These are phyloP conservation scores for Cardamine chenopodiifolia DNA, from an alignment of 345 rosid species.

Conservation along the genomic window DNA sequence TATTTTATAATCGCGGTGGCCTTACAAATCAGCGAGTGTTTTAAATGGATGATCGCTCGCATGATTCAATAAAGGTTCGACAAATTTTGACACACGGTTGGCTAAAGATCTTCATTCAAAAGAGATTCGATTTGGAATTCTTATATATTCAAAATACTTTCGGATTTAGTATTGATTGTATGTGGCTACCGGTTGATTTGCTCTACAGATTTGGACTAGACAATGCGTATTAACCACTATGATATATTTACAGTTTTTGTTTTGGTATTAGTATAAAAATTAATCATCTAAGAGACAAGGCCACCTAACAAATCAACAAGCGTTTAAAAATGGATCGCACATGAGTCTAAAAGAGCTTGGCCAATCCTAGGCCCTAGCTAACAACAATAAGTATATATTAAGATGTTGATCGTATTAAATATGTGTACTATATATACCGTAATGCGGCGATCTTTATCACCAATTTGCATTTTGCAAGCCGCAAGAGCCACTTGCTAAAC, in stretches of 20 bases:
- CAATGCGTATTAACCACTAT: not conserved
- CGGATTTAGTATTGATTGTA: not conserved
- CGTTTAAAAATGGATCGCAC: slow-evolving; percentile 32
- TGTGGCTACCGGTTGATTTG: not conserved
- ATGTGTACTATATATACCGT: slow-evolving; percentile 17
- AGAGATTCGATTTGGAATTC: no score
- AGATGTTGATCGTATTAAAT: slow-evolving; percentile 32
- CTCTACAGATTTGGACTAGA: not conserved
- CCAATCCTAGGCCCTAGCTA: slow-evolving; percentile 29
- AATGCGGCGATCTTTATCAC: slow-evolving; percentile 36
- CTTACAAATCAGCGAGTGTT: slow-evolving; percentile 1
- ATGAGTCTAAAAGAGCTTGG: slow-evolving; percentile 37
- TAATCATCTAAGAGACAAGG: slow-evolving; percentile 12
- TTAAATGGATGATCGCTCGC: slow-evolving; percentile 6
- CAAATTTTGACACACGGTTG: not conserved
- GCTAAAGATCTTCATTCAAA: not conserved
- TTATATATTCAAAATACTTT: not conserved
- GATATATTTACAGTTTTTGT: not conserved
- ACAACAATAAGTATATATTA: slow-evolving; percentile 18
- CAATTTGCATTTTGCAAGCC: slow-evolving; percentile 39
- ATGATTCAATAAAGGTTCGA: not conserved
- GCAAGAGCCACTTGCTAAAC: slow-evolving; percentile 35
- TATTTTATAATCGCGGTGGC: not conserved
- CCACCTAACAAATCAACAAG: slow-evolving; percentile 34
- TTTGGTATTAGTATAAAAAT: not conserved